Evolutionary conservation across 176 grass and related monocot species (phyloP).

Genomic region (Metroxylon sagu): DNA sequence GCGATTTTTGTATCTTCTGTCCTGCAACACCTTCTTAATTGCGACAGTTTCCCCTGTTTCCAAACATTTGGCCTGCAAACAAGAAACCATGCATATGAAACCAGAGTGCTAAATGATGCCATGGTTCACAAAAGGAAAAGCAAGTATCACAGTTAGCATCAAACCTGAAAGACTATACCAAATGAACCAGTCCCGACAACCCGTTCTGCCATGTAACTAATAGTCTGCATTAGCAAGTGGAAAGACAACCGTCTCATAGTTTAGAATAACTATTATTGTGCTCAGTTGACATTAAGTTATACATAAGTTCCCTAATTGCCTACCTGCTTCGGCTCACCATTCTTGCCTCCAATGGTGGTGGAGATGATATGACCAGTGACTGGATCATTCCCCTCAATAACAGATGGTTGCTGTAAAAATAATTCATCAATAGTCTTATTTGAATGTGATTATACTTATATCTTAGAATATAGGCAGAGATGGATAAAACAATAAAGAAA

Average conservation of each 20-base stretch:
- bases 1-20: conserved; percentile 21
- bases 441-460: no score
- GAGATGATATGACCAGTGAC: conserved; percentile 47
- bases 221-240: conserved; percentile 30
- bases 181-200: conserved; percentile 72
- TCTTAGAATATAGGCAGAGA: no score
- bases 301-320: conserved; percentile 2
- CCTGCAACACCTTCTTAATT: conserved; percentile 22
- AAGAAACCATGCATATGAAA: neutral
- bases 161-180: conserved; percentile 72
- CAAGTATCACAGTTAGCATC: no score
- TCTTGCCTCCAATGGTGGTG: conserved; percentile 47
- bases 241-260: neutral
- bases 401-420: conserved; percentile 27
- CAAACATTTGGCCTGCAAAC: conserved; percentile 17
- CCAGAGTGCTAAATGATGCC: neutral
- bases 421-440: neutral
- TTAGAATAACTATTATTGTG: no score
- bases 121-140: neutral
- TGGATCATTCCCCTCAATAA: conserved; percentile 25
- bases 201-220: conserved; percentile 75
- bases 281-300: no score
- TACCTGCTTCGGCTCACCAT: conserved; percentile 53
- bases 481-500: no score
- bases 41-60: conserved; percentile 17